A percentile compares a stretch with the other conserved stretches of the same genome.
These are phyloP conservation scores for Liriodendron chinense DNA, from an alignment of 164 flowering plant genomes.

Conservation along the genomic window DNA sequence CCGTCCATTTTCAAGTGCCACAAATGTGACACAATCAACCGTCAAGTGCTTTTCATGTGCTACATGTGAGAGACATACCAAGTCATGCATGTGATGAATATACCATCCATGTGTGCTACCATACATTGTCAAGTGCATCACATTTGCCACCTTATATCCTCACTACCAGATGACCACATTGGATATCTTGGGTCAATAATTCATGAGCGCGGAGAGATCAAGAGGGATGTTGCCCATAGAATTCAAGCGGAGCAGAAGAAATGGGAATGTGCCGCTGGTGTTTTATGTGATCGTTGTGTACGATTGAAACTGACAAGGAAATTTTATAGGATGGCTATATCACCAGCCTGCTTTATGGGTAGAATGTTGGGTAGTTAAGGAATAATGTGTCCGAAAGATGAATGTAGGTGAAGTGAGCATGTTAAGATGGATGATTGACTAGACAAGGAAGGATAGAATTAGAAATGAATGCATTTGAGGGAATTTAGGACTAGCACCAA, in stretches of 20 bases:
- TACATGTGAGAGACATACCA: too few species aligned
- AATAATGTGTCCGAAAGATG: neutral
- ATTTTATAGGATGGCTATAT: neutral
- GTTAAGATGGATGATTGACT: neutral
- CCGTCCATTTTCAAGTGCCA: too few species aligned
- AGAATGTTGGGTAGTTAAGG: neutral
- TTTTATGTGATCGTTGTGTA: neutral
- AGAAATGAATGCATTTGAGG: neutral
- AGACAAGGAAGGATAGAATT: neutral
- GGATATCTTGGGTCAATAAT: neutral
- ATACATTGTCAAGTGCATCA: too few species aligned
- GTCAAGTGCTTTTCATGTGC: too few species aligned
- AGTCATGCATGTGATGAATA: too few species aligned
- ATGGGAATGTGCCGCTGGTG: neutral
- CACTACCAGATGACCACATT: neutral
- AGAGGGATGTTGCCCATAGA: neutral
- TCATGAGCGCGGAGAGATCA: neutral
- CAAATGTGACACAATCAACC: too few species aligned
- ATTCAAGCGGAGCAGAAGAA: neutral
- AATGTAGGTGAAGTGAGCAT: neutral
- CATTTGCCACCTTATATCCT: too few species aligned
- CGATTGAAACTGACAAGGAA: neutral
- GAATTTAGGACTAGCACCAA: neutral
- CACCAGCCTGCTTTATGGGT: neutral
- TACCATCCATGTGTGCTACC: too few species aligned